A percentile compares a stretch with the other conserved stretches of the same genome.
Conservation (phyloP, 2,329 filamentous ascomycete genomes). For the Hysterium pulicare region DNA sequence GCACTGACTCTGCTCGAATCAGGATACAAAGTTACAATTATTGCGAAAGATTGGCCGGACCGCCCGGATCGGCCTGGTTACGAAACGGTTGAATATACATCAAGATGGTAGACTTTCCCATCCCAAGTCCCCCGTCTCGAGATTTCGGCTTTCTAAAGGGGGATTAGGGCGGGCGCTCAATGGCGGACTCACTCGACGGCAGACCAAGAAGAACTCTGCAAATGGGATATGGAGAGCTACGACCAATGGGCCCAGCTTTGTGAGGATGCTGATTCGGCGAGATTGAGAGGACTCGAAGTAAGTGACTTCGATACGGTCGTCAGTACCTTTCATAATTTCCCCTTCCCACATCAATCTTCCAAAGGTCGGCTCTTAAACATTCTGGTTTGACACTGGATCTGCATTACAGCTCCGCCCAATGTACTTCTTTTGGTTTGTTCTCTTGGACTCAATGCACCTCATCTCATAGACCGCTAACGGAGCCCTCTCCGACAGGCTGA, state of each 20-base stretch:
- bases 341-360: too few species aligned
- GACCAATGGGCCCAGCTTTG: constrained; percentile 41
- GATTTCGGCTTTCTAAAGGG: neutral
- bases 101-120: constrained; percentile 36
- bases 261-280: constrained; percentile 20
- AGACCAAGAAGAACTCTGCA: constrained; percentile 23
- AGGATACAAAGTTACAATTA: constrained; percentile 40
- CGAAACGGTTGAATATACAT: constrained; percentile 41
- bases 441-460: too few species aligned
- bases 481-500: constrained; percentile 32
- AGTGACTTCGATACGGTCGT: constrained; percentile 5
- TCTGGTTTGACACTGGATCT: too few species aligned
- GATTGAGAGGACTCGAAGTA: constrained; percentile 18
- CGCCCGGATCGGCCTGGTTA: too few species aligned
- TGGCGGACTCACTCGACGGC: constrained; percentile 44
- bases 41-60: constrained; percentile 41
- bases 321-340: too few species aligned
- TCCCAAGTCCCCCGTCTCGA: neutral
- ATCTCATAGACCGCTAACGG: too few species aligned
- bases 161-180: constrained; percentile 47
- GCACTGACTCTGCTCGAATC: constrained; percentile 39
- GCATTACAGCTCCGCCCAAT: too few species aligned
- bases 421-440: too few species aligned
- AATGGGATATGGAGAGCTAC: constrained; percentile 46
- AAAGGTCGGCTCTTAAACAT: too few species aligned